A percentile compares a stretch with the other conserved stretches of the same genome.
These are phyloP conservation scores for Smittium culicis DNA, from an alignment of 371 early-diverging fungal species.

Conservation along the genomic window DNA sequence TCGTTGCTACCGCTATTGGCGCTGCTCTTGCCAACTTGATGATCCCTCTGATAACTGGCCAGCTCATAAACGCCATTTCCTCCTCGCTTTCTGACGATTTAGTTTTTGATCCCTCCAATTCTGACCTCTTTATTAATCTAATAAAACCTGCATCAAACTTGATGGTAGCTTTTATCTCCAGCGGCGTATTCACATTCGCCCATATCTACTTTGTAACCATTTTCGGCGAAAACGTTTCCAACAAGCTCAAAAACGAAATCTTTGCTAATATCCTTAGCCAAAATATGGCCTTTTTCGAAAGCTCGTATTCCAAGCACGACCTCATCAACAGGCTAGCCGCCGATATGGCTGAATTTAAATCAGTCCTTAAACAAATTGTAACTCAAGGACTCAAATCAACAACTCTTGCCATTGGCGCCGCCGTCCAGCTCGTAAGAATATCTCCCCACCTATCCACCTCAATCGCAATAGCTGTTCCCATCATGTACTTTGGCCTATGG, in stretches of 20 bases:
- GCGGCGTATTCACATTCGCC: conserved; percentile 52
- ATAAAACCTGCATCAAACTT: conserved; percentile 35
- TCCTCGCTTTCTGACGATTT: conserved; percentile 23
- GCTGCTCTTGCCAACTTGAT: conserved; percentile 51
- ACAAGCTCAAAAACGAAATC: conserved; percentile 39
- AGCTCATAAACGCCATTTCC: conserved; percentile 52
- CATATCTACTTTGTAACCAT: conserved; percentile 57
- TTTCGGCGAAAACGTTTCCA: conserved; percentile 54
- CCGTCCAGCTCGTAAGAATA: conserved; percentile 44
- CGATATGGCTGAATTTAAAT: conserved; percentile 62
- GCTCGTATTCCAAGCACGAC: conserved; percentile 36
- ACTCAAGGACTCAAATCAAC: conserved; percentile 57
- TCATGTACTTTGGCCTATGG: conserved; percentile 47
- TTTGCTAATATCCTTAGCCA: conserved; percentile 43
- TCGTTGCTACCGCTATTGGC: conserved; percentile 43
- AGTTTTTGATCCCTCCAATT: conserved; percentile 3
- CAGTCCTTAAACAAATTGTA: conserved; percentile 52
- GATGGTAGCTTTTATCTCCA: conserved; percentile 38
- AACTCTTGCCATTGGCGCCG: conserved; percentile 52
- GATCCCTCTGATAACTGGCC: conserved; percentile 57
- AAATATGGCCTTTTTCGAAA: conserved; percentile 62
- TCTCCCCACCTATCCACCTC: conserved; percentile 51
- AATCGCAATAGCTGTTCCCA: conserved; percentile 47
- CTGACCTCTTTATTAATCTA: conserved; percentile 16
- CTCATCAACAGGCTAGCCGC: conserved; percentile 47